Evolutionary conservation across 257 asterid genomes (phyloP).

Genomic region (Gynochthodes officinalis): DNA sequence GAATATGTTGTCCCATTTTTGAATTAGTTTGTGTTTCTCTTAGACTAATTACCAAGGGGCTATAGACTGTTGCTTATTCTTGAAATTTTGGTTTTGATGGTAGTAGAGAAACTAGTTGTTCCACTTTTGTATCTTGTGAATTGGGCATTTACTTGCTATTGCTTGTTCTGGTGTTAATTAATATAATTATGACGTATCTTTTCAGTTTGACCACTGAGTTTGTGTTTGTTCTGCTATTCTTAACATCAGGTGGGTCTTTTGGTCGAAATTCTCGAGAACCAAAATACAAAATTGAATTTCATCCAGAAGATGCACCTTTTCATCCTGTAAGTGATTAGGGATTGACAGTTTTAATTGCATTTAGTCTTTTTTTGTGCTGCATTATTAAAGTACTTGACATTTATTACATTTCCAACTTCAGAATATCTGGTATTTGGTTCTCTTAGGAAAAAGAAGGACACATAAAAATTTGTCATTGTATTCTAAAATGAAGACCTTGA

Average conservation of each 20-base stretch:
- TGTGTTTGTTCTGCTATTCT: constrained; percentile 7
- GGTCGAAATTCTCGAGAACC: constrained; percentile 89
- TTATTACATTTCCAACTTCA: neutral
- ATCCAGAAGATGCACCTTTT: constrained; percentile 73
- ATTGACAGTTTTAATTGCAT: neutral
- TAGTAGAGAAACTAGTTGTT: neutral
- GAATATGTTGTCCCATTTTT: neutral
- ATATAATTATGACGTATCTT: neutral
- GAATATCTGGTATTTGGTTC: neutral
- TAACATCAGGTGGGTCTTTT: constrained; percentile 56
- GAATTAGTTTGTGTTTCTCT: no score
- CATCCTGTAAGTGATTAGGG: constrained; percentile 54
- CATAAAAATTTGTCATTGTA: neutral
- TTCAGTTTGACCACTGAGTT: neutral
- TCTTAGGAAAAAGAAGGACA: neutral
- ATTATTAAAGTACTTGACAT: no score
- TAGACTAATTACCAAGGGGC: neutral
- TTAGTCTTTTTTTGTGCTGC: neutral
- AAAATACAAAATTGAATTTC: constrained; percentile 79
- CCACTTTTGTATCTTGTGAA: no score
- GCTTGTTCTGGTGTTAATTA: neutral
- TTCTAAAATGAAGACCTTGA: no score
- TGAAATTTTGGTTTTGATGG: neutral
- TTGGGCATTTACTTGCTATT: neutral
- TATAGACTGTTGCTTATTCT: neutral